These are phyloP conservation scores for Hygrocybe punicea DNA, from an alignment of 768 basidiomycete genomes.

Conservation along the genomic window DNA sequence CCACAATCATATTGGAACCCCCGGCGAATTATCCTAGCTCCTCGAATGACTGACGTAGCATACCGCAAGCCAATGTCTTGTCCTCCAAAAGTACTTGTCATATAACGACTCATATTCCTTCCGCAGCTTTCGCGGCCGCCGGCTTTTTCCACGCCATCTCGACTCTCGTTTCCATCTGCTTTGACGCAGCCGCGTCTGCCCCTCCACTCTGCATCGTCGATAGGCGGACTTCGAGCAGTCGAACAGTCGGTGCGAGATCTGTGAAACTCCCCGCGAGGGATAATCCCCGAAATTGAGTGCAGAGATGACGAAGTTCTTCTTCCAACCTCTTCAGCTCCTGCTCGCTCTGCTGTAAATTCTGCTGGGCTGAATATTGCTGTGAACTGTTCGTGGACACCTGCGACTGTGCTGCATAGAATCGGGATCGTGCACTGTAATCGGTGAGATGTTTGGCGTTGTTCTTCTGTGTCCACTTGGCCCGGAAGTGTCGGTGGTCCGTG, in stretches of 20 bases:
- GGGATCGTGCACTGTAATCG: neutral
- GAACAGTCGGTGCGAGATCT: neutral
- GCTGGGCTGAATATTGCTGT: neutral
- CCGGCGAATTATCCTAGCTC: too few relatives aligned
- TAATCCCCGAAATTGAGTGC: neutral
- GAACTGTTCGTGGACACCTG: neutral
- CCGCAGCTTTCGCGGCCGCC: neutral
- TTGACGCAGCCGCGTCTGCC: neutral
- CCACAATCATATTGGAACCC: too few relatives aligned
- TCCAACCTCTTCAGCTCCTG: neutral
- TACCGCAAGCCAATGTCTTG: too few relatives aligned
- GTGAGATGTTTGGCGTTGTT: neutral
- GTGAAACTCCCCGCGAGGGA: conserved; percentile 1
- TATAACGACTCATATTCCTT: neutral
- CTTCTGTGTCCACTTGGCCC: neutral
- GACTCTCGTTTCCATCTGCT: neutral
- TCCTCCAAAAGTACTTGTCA: neutral
- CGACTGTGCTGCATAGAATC: neutral
- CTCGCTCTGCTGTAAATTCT: neutral
- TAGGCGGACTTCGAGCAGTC: neutral
- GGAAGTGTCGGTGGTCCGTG: conserved; percentile 1
- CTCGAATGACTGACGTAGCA: too few relatives aligned
- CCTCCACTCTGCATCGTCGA: neutral
- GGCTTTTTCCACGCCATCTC: neutral
- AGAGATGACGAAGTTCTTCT: neutral